Base-by-base conservation (phyloP, 768 basidiomycete species). In the Russula sp. region DNA sequence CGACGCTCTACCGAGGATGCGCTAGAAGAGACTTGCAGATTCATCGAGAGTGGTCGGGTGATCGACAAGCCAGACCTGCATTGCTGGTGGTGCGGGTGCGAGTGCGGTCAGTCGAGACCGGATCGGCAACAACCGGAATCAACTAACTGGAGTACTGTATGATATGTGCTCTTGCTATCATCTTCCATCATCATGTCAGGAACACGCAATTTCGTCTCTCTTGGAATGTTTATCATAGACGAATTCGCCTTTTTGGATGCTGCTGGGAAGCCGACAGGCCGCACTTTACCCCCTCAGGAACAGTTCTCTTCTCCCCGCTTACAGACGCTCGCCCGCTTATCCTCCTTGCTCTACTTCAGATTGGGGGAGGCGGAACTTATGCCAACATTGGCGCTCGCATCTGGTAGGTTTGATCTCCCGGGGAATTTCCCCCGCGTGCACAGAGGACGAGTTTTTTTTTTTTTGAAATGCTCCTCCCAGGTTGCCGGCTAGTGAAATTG, bases 211-310 rank as follows among this genome's bases (percentile, higher is more conserved):
- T 86, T 91, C 52, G 83, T 82, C 20, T 84, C 86, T n/a, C 77
- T 94, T 32, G 94, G 93, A 7, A 84, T 94, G 83, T 95, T 95
- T 77, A 94, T 97, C 69, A 82, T 95, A 68, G 94, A 97, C 73
- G 80, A 87, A 65, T 89, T 94, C 68, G 78, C 80, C 3, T 88
- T 84, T 69, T 69, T 75, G 53, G 83, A 87, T 63, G 79, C 80
- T 37, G 71, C 81, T 50, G 88, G 88, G 3, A 73, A 74, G 3
- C 78, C 81, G 1, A 84, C 79, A 27, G 80, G 75, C 11, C 76
- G 73, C 68, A 73, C 57, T 18, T 57, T 66, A 73, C 32, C 71
- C 79, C 31, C 73, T 77, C 48, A 74, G 83, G 31, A 83, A 88
- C 80, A 84, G 72, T 77, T 75, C 79, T 60, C 39, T 27, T 49